A percentile compares a stretch with the other conserved stretches of the same genome.
phyloP scores from a whole-genome alignment of 2,329 filamentous ascomycete species.

The Hypoxylon sp. region DNA sequence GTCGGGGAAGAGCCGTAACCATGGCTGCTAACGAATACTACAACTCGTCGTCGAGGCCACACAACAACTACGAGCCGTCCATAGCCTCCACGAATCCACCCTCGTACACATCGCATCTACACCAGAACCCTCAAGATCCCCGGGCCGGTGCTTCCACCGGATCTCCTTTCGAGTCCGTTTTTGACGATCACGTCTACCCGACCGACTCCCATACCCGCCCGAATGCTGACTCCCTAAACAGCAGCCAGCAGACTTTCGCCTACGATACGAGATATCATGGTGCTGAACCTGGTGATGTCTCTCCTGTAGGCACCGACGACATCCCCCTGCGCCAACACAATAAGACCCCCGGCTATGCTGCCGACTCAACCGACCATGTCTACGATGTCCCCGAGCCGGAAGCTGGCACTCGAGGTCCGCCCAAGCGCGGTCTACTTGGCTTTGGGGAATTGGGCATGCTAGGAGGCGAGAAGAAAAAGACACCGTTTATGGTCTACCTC shows the following conservation, averaged over 20 bases:
- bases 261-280: conserved; percentile 71
- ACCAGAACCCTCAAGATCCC: conserved; percentile 49
- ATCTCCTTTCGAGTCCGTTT: conserved; percentile 73
- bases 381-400: conserved; percentile 65
- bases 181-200: conserved; percentile 76
- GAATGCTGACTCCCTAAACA: conserved; percentile 48
- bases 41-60: conserved; percentile 55
- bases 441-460: conserved; percentile 71
- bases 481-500: conserved; percentile 85
- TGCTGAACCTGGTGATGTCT: conserved; percentile 53
- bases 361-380: conserved; percentile 66
- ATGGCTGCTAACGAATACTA: conserved; percentile 79
- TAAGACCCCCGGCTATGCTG: conserved; percentile 39
- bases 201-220: conserved; percentile 57
- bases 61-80: conserved; percentile 57
- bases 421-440: conserved; percentile 60
- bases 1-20: conserved; percentile 35
- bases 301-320: conserved; percentile 61
- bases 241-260: conserved; percentile 57
- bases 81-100: conserved; percentile 60
- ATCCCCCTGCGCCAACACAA: conserved; percentile 68
- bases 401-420: conserved; percentile 48
- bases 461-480: conserved; percentile 65
- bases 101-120: conserved; percentile 54
- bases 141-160: conserved; percentile 51